Evolutionary conservation across 768 basidiomycete species (phyloP).

Genomic region (Boletus rex-veris): DNA sequence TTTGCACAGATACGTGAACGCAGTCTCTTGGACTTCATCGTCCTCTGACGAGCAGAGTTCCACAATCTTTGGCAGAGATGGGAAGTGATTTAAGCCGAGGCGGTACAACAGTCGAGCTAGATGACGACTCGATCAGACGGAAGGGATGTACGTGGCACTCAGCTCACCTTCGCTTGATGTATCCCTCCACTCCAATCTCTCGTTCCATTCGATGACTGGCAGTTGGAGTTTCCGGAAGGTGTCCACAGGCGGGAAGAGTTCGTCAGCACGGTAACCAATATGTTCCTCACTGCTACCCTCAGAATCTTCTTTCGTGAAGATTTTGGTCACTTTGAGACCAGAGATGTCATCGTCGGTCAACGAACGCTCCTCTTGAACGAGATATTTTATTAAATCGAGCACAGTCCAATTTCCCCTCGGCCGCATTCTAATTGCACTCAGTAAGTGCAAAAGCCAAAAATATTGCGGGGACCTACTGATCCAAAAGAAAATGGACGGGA

Average conservation of each 20-base stretch:
- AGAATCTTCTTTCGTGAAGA: slow-evolving; percentile 12
- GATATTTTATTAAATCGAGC: not conserved
- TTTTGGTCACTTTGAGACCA: not conserved
- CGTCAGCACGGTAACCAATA: slow-evolving; percentile 54
- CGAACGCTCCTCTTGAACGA: not conserved
- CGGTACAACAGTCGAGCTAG: slow-evolving; percentile 68
- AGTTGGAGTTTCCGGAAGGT: slow-evolving; percentile 64
- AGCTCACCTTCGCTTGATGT: slow-evolving; percentile 75
- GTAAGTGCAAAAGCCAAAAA: not conserved
- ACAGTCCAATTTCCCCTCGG: too few relatives aligned
- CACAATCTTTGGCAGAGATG: slow-evolving; percentile 61
- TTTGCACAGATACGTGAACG: slow-evolving; percentile 75
- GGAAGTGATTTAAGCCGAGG: slow-evolving; percentile 61
- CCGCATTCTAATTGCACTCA: not conserved
- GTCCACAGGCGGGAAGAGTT: slow-evolving; percentile 81
- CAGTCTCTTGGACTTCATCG: slow-evolving; percentile 43
- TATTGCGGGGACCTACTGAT: not conserved
- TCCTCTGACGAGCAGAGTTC: slow-evolving; percentile 59
- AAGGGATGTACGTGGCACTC: not conserved
- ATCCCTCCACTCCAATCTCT: slow-evolving; percentile 64
- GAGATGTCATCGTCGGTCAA: not conserved
- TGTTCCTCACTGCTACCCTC: slow-evolving; percentile 27
- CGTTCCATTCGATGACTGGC: slow-evolving; percentile 82
- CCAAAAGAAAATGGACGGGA: not conserved
- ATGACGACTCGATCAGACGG: not conserved